Evolutionary conservation across 768 basidiomycete species (phyloP), one percentile per base, ranked within the genome.

Genomic region (Coprinopsis sp.): DNA sequence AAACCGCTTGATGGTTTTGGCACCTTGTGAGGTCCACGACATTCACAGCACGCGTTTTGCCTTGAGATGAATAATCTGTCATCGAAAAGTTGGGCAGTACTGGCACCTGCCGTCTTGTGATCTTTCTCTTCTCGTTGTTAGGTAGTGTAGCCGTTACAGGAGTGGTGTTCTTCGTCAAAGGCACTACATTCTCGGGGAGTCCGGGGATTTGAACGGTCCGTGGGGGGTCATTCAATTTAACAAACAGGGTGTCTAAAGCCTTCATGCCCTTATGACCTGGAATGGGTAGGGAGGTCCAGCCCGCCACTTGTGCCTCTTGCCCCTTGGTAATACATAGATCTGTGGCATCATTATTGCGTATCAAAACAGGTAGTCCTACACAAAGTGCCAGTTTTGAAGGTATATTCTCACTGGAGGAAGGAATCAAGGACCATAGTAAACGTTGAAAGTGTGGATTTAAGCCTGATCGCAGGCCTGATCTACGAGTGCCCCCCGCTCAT

Each of bases 241-340:
- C 47, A 55, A 63, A 68, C 33, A 68, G 42, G 1, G 52, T 56
- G 23, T 68, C 62, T 3, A 66, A 43, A 3, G 55, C 37, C 2
- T 13, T 1, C 21, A 56, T 51, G 6, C 54, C 51, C 10, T 16
- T 18, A 25, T 4, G 4, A 16, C 19, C 41, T 2, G 28, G 8
- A 3, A 52, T 52, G 0, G 14, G 42, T 10, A 22, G 28, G 5
- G 11, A n/a, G 1, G 22, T 33, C 65, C 67, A 68, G 1, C 56
- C 62, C 25, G 48, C 49, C 0, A 68, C 54, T 13, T 22, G 31
- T 0, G 34, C 67, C 44, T 69, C 64, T 41, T 66, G 64, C 1
- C 66, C 64, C 33, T 65, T 65, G 3, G 64, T 69, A 0, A 68
- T 64, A 45, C 64, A 64, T 0, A 66, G 38, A 23, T 68, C 64